Evolutionary conservation across 441 rosid genomes (phyloP), one percentile per base, ranked within the genome.

Genomic region (Gossypium gossypioides): DNA sequence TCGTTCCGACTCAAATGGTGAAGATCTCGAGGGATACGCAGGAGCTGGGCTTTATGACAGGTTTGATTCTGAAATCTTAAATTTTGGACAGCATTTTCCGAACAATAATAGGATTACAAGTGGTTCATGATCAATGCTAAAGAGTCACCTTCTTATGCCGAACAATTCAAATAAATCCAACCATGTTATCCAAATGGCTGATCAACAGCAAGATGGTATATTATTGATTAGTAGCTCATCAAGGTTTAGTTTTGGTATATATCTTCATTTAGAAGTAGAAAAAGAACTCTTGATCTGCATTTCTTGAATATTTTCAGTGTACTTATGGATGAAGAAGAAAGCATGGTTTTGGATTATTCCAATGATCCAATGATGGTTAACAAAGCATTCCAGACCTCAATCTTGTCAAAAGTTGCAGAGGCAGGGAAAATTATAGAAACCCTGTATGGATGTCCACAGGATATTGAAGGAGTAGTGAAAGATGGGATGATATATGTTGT

Each of bases 41-140:
- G 91, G 93, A 12, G 96, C 96, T 42, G 92, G 96, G 64, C 92
- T 90, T 58, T 90, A 88, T 58, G 92, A 87, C 83, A 85, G 96
- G 93, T 87, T 16, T 5, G 81, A 59, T 77, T 55, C 59, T 55
- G 27, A 54, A 54, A 54, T 0, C 68, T 25, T 70, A 25, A 37
- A 10, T 18, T 29, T 16, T 46, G 24, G 22, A 46, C 67, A 18
- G 44, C 25, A 18, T 46, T 60, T 12, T 59, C 27, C 72, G 55
- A 52, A 54, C 19, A 69, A 22, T 32, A 65, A 46, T 44, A 22
- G 55, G 37, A 12, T 22, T 44, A 21, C 1, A 19, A 64, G 68
- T 40, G 46, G 52, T 44, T 42, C 12, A 44, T 64, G 72, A 18
- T 51, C 22, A 29, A 50, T 25, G 32, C 29, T n/a, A 19, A 37